Evolutionary conservation across 2,329 filamentous ascomycete genomes (phyloP).

Genomic region (Aspergillus ruber): DNA sequence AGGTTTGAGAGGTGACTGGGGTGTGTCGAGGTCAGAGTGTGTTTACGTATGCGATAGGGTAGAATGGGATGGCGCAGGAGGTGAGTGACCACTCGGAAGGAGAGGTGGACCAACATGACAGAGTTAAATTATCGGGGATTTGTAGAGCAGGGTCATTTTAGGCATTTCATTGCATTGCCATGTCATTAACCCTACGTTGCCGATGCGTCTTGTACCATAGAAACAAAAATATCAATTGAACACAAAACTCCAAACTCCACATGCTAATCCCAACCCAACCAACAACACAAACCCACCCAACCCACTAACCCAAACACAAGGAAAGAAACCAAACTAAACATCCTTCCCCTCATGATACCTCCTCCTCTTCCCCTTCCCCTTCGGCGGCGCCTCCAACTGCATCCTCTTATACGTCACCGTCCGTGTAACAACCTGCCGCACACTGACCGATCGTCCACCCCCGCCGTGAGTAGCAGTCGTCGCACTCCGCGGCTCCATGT

Average conservation of each 20-base stretch:
- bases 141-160: too few species aligned
- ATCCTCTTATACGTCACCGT: slow-evolving; percentile 80
- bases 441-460: slow-evolving; percentile 47
- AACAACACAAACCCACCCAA: background rate
- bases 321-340: background rate
- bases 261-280: background rate
- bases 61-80: too few species aligned
- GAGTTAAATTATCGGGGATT: too few species aligned
- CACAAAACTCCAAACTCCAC: too few species aligned
- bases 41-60: too few species aligned
- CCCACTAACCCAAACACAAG: background rate
- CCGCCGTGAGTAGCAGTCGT: slow-evolving; percentile 11
- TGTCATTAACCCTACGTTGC: too few species aligned
- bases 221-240: background rate
- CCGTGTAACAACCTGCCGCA: slow-evolving; percentile 86
- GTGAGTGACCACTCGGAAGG: too few species aligned
- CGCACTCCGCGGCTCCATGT: slow-evolving; percentile 55
- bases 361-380: slow-evolving; percentile 70
- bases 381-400: slow-evolving; percentile 76
- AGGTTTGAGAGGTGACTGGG: too few species aligned
- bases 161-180: too few species aligned
- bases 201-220: too few species aligned
- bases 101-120: too few species aligned
- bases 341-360: slow-evolving; percentile 40
- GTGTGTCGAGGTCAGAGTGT: too few species aligned